These are phyloP conservation scores for Lolium multiflorum DNA, from an alignment of 176 grass and related monocot species.

Conservation along the genomic window DNA sequence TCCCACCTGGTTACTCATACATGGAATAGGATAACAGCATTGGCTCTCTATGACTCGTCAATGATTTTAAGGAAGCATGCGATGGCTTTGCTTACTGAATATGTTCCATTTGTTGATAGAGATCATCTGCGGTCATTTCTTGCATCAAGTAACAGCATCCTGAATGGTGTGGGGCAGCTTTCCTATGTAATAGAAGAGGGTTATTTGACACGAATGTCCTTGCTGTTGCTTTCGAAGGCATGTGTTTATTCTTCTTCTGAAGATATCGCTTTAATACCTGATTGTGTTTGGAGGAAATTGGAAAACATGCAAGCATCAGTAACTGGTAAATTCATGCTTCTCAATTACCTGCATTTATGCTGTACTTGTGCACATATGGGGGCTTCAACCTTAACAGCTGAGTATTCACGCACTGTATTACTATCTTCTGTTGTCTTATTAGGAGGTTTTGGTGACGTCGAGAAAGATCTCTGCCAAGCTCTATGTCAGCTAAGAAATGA, in stretches of 20 bases:
- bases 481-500: slow-evolving; percentile 80
- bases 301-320: slow-evolving; percentile 75
- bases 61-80: slow-evolving; percentile 79
- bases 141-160: slow-evolving; percentile 62
- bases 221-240: slow-evolving; percentile 81
- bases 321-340: slow-evolving; percentile 55
- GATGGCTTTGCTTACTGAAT: slow-evolving; percentile 74
- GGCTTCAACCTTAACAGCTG: not conserved
- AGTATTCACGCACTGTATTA: slow-evolving; percentile 15
- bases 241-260: slow-evolving; percentile 93
- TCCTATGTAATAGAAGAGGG: slow-evolving; percentile 68
- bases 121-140: slow-evolving; percentile 74
- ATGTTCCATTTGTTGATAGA: slow-evolving; percentile 76
- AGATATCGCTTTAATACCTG: slow-evolving; percentile 86
- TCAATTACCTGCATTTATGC: slow-evolving; percentile 16
- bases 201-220: slow-evolving; percentile 78
- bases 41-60: slow-evolving; percentile 77
- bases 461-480: slow-evolving; percentile 81
- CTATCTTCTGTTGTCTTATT: slow-evolving; percentile 31
- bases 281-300: slow-evolving; percentile 87
- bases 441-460: slow-evolving; percentile 75
- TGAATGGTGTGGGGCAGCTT: slow-evolving; percentile 61
- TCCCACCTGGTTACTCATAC: slow-evolving; percentile 73
- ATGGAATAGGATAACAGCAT: slow-evolving; percentile 73
- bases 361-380: slow-evolving; percentile 2